Conservation (phyloP, 1,284 basidiomycete species). For the Ceratobasidium sp. region DNA sequence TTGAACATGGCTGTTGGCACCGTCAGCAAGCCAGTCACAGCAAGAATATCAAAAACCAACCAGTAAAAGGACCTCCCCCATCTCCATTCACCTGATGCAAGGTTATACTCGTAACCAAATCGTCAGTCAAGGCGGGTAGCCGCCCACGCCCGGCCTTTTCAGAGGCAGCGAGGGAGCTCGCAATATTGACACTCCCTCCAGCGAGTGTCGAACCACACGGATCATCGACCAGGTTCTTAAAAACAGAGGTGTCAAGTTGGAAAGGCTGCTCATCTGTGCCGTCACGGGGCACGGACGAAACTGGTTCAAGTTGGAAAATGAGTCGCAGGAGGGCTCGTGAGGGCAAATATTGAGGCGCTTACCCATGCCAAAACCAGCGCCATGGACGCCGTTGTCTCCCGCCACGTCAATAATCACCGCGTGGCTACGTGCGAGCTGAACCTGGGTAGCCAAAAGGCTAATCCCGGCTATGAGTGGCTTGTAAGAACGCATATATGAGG, state of each 20-base stretch:
- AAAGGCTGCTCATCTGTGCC: slow-evolving; percentile 43
- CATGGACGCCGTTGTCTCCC: slow-evolving; percentile 27
- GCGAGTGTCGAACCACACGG: slow-evolving; percentile 42
- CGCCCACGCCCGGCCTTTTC: slow-evolving; percentile 32
- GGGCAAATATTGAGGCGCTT: not conserved
- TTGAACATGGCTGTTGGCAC: slow-evolving; percentile 30
- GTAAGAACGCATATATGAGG: slow-evolving; percentile 16
- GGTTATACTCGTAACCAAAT: slow-evolving; percentile 34
- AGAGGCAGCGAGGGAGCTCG: slow-evolving; percentile 30
- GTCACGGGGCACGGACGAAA: slow-evolving; percentile 33
- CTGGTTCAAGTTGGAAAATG: not conserved
- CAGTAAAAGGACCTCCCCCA: slow-evolving; percentile 41
- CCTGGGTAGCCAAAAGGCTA: slow-evolving; percentile 14
- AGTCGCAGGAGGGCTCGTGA: not conserved
- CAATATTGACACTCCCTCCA: slow-evolving; percentile 41
- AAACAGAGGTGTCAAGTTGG: slow-evolving; percentile 36
- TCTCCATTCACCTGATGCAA: slow-evolving; percentile 41
- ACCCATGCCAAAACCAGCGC: slow-evolving; percentile 35
- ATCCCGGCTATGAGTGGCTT: slow-evolving; percentile 17
- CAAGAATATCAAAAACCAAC: not conserved
- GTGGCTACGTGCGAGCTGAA: slow-evolving; percentile 30
- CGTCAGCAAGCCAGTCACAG: not conserved
- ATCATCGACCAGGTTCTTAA: slow-evolving; percentile 40
- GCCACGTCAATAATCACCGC: slow-evolving; percentile 28
- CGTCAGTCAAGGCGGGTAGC: slow-evolving; percentile 28